Percentiles rank a stretch among this genome's conserved stretches.
phyloP scores from a whole-genome alignment of 371 early-diverging fungal genomes.

The Mucor plumbeus region DNA sequence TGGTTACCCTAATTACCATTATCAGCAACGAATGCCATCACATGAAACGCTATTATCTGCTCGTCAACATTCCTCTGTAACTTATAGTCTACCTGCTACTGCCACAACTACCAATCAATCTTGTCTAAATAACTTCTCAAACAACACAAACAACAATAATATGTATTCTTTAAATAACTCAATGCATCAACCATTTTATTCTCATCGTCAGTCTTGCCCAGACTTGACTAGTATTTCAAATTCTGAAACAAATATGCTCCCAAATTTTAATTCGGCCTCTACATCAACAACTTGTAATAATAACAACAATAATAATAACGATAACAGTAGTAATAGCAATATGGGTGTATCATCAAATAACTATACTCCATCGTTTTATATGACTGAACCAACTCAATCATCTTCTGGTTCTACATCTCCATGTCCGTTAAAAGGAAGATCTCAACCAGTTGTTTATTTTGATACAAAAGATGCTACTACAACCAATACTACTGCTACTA shows the following conservation, averaged over 20 bases:
- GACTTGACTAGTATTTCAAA: conserved; percentile 20
- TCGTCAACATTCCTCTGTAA: conserved; percentile 7
- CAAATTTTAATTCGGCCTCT: conserved; percentile 20
- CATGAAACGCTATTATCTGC: conserved; percentile 17
- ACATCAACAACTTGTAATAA: not conserved
- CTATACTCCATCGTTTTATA: not conserved
- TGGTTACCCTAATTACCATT: conserved; percentile 21
- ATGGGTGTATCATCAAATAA: not conserved
- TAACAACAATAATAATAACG: conserved; percentile 4
- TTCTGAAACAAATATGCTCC: conserved; percentile 27
- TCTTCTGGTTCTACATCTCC: not conserved
- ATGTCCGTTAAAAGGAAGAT: not conserved
- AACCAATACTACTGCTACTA: not conserved
- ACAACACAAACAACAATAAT: conserved; percentile 17
- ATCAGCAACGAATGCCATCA: conserved; percentile 18
- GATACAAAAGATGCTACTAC: not conserved
- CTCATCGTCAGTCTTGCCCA: conserved; percentile 34
- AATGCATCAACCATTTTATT: conserved; percentile 19
- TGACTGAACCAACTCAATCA: not conserved
- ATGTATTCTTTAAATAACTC: conserved; percentile 17
- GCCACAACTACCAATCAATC: conserved; percentile 8
- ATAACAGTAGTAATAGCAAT: not conserved
- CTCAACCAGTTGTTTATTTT: not conserved
- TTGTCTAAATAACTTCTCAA: conserved; percentile 14
- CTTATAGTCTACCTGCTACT: not conserved